These are phyloP conservation scores for Daldinia concentrica DNA, from an alignment of 495 filamentous ascomycete species.

Conservation along the genomic window DNA sequence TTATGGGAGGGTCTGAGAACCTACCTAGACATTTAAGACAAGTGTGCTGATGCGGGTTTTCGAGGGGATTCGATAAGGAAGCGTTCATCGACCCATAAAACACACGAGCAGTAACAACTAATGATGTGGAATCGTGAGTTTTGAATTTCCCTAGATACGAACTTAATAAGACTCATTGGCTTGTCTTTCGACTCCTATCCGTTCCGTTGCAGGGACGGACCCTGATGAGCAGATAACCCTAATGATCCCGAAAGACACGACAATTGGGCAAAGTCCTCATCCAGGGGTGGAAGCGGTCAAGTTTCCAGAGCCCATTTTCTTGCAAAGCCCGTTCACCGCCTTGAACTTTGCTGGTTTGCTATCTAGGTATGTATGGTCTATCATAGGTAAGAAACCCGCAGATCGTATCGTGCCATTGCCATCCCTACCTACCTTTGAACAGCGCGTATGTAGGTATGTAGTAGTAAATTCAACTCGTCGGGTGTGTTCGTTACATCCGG, in stretches of 20 bases:
- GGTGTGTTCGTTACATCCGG: constrained; percentile 76
- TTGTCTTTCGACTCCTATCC: constrained; percentile 1
- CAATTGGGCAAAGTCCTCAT: constrained; percentile 10
- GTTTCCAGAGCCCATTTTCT: not conserved
- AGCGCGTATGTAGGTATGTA: too few relatives aligned
- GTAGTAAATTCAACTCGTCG: constrained; percentile 14
- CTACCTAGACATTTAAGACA: not conserved
- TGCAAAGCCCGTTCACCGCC: constrained; percentile 16
- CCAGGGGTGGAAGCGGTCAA: constrained; percentile 31
- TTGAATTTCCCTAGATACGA: constrained; percentile 2
- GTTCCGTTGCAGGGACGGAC: constrained; percentile 20
- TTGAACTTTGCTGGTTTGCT: not conserved
- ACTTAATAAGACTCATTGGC: constrained; percentile 12
- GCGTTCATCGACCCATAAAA: not conserved
- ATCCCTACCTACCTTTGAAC: constrained; percentile 6
- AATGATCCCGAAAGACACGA: not conserved
- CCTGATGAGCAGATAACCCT: constrained; percentile 17
- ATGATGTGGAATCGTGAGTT: constrained; percentile 8
- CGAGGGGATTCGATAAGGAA: not conserved
- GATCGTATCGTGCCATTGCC: not conserved
- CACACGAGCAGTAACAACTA: not conserved
- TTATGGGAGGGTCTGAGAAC: too few relatives aligned
- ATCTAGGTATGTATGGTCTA: not conserved
- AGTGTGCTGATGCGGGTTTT: not conserved
- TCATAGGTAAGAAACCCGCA: constrained; percentile 3